Base-by-base conservation (phyloP, 768 basidiomycete genomes). In the Tremella yokohamensis region DNA sequence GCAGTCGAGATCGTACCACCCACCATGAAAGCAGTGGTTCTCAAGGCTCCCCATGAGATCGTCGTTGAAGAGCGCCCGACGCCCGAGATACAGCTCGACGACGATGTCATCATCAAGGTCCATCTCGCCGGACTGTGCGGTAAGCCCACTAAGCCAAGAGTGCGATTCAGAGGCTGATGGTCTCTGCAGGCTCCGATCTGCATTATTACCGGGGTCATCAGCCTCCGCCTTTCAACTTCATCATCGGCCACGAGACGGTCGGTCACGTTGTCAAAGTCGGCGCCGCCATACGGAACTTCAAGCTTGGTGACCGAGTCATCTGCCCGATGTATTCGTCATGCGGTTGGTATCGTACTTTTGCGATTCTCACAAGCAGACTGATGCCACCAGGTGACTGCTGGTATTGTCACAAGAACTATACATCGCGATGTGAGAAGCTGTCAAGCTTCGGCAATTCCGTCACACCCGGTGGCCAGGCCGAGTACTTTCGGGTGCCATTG, bases 231-330 rank as follows among this genome's bases (percentile, higher is more conserved):
- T 20, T 20, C 9, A 40, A 20, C 11, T 66, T 62, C 44, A 66
- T 67, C 45, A 56, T 73, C 48, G 72, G 74, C 2, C 74, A 75
- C 50, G 76, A 74, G 50, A 63, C 62, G 3, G 58, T 65, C 4
- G 69, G 72, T 1, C 50, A 50, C 37, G 61, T 75, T 16, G 49
- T 64, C 12, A 57, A 64, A 16, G 58, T 66, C 19, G 73, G 74
- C 13, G 18, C 60, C 13, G 71, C 57, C 16, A 72, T 77, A 1
- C 63, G 65, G 37, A 70, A 67, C 16, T 73, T 76, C 60, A 66
- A 76, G 29, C 45, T 64, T 0, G 77, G 77, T n/a, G 74, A 78
- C 51, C 40, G 66, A 0, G 77, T 78, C 20, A 61, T 69, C 15
- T 61, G 63, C 8, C 70, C 76, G 25, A 75, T 77, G 55, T 65